These are phyloP conservation scores for Pyrenophora teres DNA, from an alignment of 2,329 filamentous ascomycete genomes.

Conservation along the genomic window DNA sequence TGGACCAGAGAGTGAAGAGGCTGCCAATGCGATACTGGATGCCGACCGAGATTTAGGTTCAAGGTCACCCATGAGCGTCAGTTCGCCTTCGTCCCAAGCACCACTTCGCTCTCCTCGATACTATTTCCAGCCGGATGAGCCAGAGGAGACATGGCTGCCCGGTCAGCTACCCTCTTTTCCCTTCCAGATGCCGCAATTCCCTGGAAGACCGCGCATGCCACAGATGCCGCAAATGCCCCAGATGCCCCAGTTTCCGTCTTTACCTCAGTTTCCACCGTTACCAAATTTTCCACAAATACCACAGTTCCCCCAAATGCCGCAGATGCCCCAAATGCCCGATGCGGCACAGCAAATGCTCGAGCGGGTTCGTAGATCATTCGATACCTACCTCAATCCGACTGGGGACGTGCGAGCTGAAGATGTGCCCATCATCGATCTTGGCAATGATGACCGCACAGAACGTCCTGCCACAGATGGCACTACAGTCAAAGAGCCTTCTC, in stretches of 20 bases:
- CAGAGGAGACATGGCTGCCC: constrained; percentile 46
- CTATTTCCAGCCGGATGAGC: constrained; percentile 46
- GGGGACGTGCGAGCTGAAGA: constrained; percentile 40
- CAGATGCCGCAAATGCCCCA: constrained; percentile 39
- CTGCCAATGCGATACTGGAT: constrained; percentile 40
- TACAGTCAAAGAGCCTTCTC: constrained; percentile 45
- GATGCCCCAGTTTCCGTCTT: constrained; percentile 37
- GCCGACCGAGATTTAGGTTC: constrained; percentile 34
- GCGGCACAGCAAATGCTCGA: constrained; percentile 45
- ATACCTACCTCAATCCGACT: constrained; percentile 51
- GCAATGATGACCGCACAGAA: constrained; percentile 42
- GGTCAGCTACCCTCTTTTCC: constrained; percentile 44
- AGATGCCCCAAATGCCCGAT: constrained; percentile 35
- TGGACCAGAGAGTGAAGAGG: constrained; percentile 43
- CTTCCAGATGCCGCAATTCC: constrained; percentile 45
- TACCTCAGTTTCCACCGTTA: constrained; percentile 41
- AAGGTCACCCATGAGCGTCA: constrained; percentile 37
- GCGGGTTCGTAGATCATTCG: constrained; percentile 47
- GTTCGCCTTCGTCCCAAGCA: constrained; percentile 38
- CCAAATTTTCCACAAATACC: constrained; percentile 37
- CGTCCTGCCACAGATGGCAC: constrained; percentile 43
- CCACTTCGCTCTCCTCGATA: constrained; percentile 43
- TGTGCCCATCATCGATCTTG: constrained; percentile 46
- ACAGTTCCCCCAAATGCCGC: constrained; percentile 31
- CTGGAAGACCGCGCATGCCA: constrained; percentile 38